These are phyloP conservation scores for Penicillium longicatenatum DNA, from an alignment of 495 filamentous ascomycete species.

Conservation along the genomic window DNA sequence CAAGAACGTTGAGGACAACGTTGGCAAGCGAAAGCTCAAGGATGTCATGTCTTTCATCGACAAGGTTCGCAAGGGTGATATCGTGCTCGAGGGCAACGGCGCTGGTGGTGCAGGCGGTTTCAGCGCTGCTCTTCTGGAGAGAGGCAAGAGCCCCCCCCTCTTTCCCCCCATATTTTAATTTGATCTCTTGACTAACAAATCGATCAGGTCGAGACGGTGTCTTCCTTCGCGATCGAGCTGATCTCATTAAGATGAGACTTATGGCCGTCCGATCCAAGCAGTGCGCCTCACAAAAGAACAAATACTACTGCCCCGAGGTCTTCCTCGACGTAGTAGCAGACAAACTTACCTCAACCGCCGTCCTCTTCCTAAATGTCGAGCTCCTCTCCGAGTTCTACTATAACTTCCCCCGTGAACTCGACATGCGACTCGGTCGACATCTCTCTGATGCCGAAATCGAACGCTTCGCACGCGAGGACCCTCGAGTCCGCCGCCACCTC, in stretches of 20 bases:
- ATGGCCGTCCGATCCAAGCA: conserved; percentile 83
- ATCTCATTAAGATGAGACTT: conserved; percentile 87
- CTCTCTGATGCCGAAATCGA: conserved; percentile 80
- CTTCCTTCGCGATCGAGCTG: conserved; percentile 88
- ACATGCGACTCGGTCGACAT: conserved; percentile 79
- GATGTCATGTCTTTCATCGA: conserved; percentile 94
- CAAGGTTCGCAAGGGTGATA: conserved; percentile 78
- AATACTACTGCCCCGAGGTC: conserved; percentile 95
- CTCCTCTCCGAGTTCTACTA: conserved; percentile 96
- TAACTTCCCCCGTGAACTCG: conserved; percentile 91
- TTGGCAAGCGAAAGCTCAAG: conserved; percentile 79
- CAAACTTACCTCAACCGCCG: conserved; percentile 91
- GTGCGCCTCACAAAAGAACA: conserved; percentile 78
- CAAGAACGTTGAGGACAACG: conserved; percentile 68
- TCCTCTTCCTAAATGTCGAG: conserved; percentile 97
- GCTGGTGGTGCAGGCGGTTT: conserved; percentile 88
- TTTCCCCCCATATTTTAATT: background rate
- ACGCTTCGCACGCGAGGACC: conserved; percentile 88
- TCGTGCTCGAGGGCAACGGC: conserved; percentile 80
- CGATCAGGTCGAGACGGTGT: conserved; percentile 80
- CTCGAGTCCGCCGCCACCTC: conserved; percentile 82
- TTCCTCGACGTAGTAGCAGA: conserved; percentile 97
- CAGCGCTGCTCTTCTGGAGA: conserved; percentile 74
- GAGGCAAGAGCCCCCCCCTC: conserved; percentile 63
- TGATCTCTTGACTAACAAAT: conserved; percentile 22